These are phyloP conservation scores for Geotrichum klebahnii DNA, from an alignment of 1,139 yeast species.

Conservation along the genomic window DNA sequence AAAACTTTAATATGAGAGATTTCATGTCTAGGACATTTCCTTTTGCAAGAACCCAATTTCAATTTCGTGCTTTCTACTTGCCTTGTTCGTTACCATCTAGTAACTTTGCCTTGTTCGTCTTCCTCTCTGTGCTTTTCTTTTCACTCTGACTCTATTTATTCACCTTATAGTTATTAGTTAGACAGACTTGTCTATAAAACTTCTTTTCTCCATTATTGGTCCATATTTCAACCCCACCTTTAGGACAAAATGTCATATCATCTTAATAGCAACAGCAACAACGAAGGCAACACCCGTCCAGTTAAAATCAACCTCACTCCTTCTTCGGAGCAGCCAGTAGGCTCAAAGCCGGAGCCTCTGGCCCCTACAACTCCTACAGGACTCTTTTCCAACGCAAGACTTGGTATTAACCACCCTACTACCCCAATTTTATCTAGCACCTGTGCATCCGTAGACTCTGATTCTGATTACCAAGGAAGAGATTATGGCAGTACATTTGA, in stretches of 20 bases:
- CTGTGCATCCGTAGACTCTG: constrained; percentile 37
- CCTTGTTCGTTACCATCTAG: not conserved
- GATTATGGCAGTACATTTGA: constrained; percentile 2
- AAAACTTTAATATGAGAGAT: not conserved
- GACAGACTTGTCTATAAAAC: no score
- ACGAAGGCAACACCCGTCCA: not conserved
- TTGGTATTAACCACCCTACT: not conserved
- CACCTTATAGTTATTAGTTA: no score
- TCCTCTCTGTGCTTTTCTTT: not conserved
- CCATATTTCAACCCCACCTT: not conserved
- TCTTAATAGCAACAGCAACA: not conserved
- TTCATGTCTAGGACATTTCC: not conserved
- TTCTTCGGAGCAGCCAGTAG: not conserved
- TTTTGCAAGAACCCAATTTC: not conserved
- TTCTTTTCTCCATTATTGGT: not conserved
- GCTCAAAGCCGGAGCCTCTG: not conserved
- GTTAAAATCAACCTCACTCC: constrained; percentile 7
- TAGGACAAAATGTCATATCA: not conserved
- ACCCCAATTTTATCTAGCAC: constrained; percentile 23
- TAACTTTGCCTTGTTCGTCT: not conserved
- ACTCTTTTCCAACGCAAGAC: not conserved
- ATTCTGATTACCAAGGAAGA: constrained; percentile 34
- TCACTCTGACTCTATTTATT: not conserved
- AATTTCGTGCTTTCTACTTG: not conserved
- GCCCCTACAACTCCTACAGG: not conserved